These are phyloP conservation scores for Fusarium sp. DNA, from an alignment of 2,329 filamentous ascomycete genomes.

Conservation along the genomic window DNA sequence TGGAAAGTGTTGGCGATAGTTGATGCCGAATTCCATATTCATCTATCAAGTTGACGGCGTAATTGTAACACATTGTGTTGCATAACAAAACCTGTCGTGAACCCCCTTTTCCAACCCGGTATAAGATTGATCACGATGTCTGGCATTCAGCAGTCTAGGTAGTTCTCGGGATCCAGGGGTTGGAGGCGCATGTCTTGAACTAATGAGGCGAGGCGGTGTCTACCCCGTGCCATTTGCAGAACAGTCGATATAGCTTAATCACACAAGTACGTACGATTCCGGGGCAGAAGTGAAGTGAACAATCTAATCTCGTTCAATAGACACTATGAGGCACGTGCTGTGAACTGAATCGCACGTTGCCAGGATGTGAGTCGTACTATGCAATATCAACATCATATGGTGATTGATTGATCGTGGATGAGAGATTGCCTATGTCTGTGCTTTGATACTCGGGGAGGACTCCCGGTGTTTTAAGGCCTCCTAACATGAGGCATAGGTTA, in stretches of 20 bases:
- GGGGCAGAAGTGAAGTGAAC: conserved; percentile 18
- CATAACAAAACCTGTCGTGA: not conserved
- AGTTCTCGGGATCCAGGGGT: conserved; percentile 5
- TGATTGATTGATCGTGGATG: conserved; percentile 5
- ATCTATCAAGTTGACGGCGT: not conserved
- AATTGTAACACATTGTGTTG: conserved; percentile 10
- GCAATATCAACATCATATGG: conserved; percentile 18
- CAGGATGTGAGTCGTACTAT: conserved; percentile 41
- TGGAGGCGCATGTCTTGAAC: conserved; percentile 3
- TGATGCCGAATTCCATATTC: not conserved
- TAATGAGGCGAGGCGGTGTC: conserved; percentile 18
- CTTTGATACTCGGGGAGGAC: not conserved
- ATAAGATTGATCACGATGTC: conserved; percentile 6
- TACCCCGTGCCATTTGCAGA: conserved; percentile 11
- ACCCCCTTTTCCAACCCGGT: conserved; percentile 17
- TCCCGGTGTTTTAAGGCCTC: conserved; percentile 11
- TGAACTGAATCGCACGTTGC: conserved; percentile 42
- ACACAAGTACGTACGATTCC: conserved; percentile 22
- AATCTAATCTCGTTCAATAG: conserved; percentile 20
- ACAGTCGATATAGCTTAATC: conserved; percentile 29
- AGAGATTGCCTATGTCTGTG: conserved; percentile 17
- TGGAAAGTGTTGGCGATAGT: conserved; percentile 4
- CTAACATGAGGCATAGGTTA: not conserved
- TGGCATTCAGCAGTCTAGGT: conserved; percentile 1
- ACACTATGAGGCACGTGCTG: conserved; percentile 43